Base-by-base conservation (phyloP, 1,139 yeast genomes). In the Scheffersomyces illinoinensis region DNA sequence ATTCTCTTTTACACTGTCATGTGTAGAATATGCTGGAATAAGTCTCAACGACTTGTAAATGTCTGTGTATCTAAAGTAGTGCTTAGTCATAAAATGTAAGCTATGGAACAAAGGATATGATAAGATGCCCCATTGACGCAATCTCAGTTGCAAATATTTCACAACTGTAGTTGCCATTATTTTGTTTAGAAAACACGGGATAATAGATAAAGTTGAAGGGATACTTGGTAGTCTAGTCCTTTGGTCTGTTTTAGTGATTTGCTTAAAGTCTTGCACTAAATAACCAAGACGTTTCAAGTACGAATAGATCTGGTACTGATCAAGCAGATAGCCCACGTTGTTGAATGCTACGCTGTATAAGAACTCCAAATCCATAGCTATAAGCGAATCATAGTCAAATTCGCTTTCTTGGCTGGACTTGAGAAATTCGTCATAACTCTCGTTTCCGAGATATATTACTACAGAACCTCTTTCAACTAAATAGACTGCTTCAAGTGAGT, bases 401-500 rank as follows among this genome's bases (percentile, higher is more conserved):
- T 75, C 56, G 14, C 33, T 33, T 5, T 56, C 57, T 12, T 12
- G 50, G 24, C 43, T 55, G 23, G 54, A 48, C 10, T 33, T 53
- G n/a, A 67, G 33, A 56, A 63, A 66, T 3, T 33, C n/a, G 19
- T 57, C 50, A 49, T 62, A 66, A 3, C 17, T 23, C 1, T 54
- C 57, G 48, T 63, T 65, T 60, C 70, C 69, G 58, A 78, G 72
- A 69, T 79, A 86, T 21, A 91, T 85, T 26, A 86, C 78, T 71
- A 92, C 78, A 1, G 92, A 85, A 0, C 98, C 98, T 68, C 98
- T 79, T 71, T 93, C 97, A 1, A 88, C 85, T 58, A 93, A 76
- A 70, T 93, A 93, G 0, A 92, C 75, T 4, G 88, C 82, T 67
- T 93, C 98, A 59, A 91, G 86, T 12, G 86, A 83, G 21, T 75